Evolutionary conservation across 1,284 basidiomycete genomes (phyloP), one percentile per base, ranked within the genome.

Genomic region (Tilletia indica): DNA sequence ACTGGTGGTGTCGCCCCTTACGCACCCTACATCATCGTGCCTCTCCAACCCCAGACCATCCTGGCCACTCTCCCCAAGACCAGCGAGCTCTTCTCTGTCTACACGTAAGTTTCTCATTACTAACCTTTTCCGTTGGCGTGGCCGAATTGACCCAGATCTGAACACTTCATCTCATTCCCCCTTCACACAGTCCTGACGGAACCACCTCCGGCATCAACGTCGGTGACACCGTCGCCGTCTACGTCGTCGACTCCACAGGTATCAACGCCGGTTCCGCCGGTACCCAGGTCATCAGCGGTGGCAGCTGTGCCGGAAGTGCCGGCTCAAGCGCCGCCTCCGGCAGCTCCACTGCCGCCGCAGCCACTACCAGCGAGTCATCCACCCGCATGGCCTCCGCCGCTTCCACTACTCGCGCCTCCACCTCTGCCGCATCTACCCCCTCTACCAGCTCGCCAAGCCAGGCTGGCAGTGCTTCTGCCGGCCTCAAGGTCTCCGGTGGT

Each of bases 381-480:
- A 14, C 25, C 4, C 38, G 36, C 71, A 71, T 73, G 11, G 72
- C 75, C 36, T 74, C 71, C 31, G 68, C 34, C 12, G 73, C 73
- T 12, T 56, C 69, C 19, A 70, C 72, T 11, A 39, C 58, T 9
- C 25, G 31, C 21, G 38, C 34, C n/a, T 19, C 38, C 34, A 16
- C 72, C 19, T 19, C 58, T 14, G 4, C 61, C 36, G 34, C 58
- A 11, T 19, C 38, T n/a, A 16, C 48, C 4, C 12, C 42, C 68
- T 5, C 68, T 31, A 21, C 47, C 12, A 69, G 49, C 68, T 14
- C 42, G 19, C 36, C 51, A 31, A 31, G 25, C 25, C 25, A 31
- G n/a, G 49, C 54, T n/a, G 47, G 47, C 21, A n/a, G 45, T 47
- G 61, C 61, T 16, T 11, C 48, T 16, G 25, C 54, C 19, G 61